A percentile compares a stretch with the other conserved stretches of the same genome.
These are phyloP conservation scores for Torulaspora globosa DNA, from an alignment of 1,139 yeast species.

Conservation along the genomic window DNA sequence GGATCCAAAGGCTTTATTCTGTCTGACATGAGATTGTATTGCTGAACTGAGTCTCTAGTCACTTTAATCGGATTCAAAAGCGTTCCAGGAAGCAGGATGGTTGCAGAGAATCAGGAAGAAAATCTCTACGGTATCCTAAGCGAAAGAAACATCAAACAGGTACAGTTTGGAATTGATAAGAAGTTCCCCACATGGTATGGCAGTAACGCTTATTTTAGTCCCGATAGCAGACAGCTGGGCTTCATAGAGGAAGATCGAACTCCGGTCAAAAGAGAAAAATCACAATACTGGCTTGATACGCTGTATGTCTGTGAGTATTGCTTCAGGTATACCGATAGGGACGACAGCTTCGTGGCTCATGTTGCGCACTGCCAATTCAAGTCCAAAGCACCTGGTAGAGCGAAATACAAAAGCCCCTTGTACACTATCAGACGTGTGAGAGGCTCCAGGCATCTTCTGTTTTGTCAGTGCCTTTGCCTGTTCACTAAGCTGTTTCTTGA, in stretches of 20 bases:
- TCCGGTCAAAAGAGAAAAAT: slow-evolving; percentile 4
- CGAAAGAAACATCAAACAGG: slow-evolving; percentile 57
- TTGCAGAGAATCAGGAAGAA: slow-evolving; percentile 28
- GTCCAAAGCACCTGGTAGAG: slow-evolving; percentile 55
- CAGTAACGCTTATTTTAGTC: slow-evolving; percentile 65
- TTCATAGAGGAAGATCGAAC: slow-evolving; percentile 17
- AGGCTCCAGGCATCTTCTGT: slow-evolving; percentile 60
- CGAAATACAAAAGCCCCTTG: slow-evolving; percentile 60
- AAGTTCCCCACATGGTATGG: slow-evolving; percentile 83
- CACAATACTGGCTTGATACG: slow-evolving; percentile 51
- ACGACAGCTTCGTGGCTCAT: slow-evolving; percentile 44
- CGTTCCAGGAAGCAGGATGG: slow-evolving; percentile 4
- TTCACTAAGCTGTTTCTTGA: slow-evolving; percentile 89
- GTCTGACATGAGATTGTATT: neutral
- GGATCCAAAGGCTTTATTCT: neutral
- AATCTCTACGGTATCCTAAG: slow-evolving; percentile 57
- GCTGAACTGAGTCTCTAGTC: neutral
- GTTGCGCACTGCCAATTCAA: slow-evolving; percentile 45
- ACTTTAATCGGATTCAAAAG: too few relatives aligned
- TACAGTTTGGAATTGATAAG: slow-evolving; percentile 56
- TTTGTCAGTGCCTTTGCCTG: slow-evolving; percentile 76
- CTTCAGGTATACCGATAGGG: slow-evolving; percentile 65
- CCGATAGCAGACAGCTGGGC: slow-evolving; percentile 32
- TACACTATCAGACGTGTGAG: slow-evolving; percentile 59
- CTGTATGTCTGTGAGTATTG: slow-evolving; percentile 76